Conservation (phyloP, 352 stramenopile genomes). For the Phytophthora sp. region DNA sequence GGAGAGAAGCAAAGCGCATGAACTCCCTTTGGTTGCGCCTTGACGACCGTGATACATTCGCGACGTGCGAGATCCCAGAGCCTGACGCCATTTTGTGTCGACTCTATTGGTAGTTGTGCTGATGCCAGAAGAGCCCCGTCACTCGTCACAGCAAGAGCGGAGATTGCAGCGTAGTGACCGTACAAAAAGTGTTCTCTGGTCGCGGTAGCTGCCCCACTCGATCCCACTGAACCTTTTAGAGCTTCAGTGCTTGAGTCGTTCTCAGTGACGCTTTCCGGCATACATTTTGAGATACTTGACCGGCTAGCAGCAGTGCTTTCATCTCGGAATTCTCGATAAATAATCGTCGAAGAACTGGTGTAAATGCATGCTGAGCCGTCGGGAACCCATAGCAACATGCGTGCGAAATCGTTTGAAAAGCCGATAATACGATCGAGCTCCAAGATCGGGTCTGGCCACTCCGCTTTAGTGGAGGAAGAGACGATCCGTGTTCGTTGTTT, state of each 20-base stretch:
- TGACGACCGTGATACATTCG: conserved; percentile 58
- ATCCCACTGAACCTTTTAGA: conserved; percentile 26
- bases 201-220: not conserved
- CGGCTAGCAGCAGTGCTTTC: conserved; percentile 1
- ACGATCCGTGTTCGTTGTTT: conserved; percentile 14
- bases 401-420: conserved; percentile 58
- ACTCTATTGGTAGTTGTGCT: conserved; percentile 42
- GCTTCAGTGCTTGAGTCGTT: conserved; percentile 19
- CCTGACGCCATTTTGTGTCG: conserved; percentile 41
- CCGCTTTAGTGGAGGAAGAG: conserved; percentile 43
- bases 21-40: conserved; percentile 52
- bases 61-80: conserved; percentile 58
- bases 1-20: conserved; percentile 59
- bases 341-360: conserved; percentile 66
- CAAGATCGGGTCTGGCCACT: conserved; percentile 76
- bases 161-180: conserved; percentile 44
- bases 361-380: conserved; percentile 59
- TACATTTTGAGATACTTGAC: not conserved
- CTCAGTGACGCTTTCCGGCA: not conserved
- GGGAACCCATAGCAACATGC: conserved; percentile 57
- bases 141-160: conserved; percentile 47
- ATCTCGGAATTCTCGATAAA: conserved; percentile 49
- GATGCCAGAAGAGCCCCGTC: conserved; percentile 56
- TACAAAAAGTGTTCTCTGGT: conserved; percentile 49
- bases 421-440: conserved; percentile 64